A percentile compares a stretch with the other conserved stretches of the same genome.
These are phyloP conservation scores for Leishmania aethiopica DNA, from an alignment of 208 protist genomes.

Conservation along the genomic window DNA sequence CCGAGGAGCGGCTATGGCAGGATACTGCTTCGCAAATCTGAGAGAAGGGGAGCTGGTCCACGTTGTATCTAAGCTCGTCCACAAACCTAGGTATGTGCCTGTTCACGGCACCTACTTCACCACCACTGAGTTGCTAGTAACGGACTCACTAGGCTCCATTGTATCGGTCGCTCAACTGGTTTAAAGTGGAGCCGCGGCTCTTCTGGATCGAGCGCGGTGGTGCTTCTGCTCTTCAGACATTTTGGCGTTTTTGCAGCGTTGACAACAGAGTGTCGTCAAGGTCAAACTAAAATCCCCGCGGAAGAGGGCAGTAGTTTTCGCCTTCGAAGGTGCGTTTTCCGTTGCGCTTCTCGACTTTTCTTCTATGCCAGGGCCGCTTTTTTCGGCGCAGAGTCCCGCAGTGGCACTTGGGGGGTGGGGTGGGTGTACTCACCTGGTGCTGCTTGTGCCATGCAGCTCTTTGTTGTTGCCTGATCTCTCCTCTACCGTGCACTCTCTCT, in stretches of 20 bases:
- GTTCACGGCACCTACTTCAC: conserved; percentile 79
- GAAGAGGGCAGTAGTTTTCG: background rate
- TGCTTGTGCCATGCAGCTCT: background rate
- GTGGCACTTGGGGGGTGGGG: background rate
- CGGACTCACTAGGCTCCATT: conserved; percentile 78
- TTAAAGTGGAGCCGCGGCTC: background rate
- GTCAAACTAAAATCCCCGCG: background rate
- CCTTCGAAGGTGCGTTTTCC: background rate
- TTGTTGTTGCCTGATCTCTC: too few species aligned
- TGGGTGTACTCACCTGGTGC: too few species aligned
- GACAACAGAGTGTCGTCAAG: background rate
- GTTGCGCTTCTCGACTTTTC: background rate
- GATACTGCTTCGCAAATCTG: conserved; percentile 60
- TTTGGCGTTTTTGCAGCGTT: background rate
- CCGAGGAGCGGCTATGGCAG: conserved; percentile 50
- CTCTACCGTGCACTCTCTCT: background rate
- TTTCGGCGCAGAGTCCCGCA: background rate
- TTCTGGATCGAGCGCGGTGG: background rate
- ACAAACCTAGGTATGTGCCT: conserved; percentile 71
- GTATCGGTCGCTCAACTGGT: conserved; percentile 37
- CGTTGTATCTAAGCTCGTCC: conserved; percentile 80
- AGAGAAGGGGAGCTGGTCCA: conserved; percentile 73
- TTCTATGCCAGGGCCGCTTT: background rate
- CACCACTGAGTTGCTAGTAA: conserved; percentile 77
- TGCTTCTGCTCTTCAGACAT: background rate